Conservation (phyloP, 768 basidiomycete genomes). For the Tulasnella sp. region DNA sequence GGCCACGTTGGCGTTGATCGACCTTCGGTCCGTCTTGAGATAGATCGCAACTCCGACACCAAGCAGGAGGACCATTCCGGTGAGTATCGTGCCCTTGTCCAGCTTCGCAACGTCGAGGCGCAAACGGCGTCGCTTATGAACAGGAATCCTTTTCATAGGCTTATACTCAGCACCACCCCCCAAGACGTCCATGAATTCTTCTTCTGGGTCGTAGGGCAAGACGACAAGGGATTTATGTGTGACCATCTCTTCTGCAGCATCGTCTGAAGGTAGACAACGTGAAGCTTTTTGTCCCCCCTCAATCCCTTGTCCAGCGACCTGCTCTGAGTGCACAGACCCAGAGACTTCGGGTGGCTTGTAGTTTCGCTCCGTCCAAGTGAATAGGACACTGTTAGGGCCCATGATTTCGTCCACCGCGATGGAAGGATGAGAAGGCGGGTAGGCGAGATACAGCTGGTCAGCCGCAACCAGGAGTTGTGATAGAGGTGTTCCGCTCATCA, state of each 20-base stretch:
- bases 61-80: constrained; percentile 11
- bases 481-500: neutral
- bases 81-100: constrained; percentile 8
- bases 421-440: constrained; percentile 48
- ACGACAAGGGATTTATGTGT: constrained; percentile 1
- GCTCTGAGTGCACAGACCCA: no score
- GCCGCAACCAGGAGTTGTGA: constrained; percentile 2
- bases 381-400: constrained; percentile 66
- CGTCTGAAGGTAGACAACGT: constrained; percentile 6
- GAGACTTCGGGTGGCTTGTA: neutral
- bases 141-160: neutral
- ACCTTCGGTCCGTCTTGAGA: constrained; percentile 2
- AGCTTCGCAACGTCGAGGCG: neutral
- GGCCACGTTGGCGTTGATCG: neutral
- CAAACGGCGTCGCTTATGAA: neutral
- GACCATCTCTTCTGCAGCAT: constrained; percentile 12
- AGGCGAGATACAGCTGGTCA: constrained; percentile 34
- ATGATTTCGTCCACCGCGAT: constrained; percentile 49
- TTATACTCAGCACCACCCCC: neutral
- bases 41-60: constrained; percentile 18
- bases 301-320: neutral
- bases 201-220: constrained; percentile 4
- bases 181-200: neutral
- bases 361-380: constrained; percentile 51
- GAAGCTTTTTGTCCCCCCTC: neutral